A percentile compares a stretch with the other conserved stretches of the same genome.
These are phyloP conservation scores for Komagataea norvegica DNA, from an alignment of 1,139 yeast species.

Conservation along the genomic window DNA sequence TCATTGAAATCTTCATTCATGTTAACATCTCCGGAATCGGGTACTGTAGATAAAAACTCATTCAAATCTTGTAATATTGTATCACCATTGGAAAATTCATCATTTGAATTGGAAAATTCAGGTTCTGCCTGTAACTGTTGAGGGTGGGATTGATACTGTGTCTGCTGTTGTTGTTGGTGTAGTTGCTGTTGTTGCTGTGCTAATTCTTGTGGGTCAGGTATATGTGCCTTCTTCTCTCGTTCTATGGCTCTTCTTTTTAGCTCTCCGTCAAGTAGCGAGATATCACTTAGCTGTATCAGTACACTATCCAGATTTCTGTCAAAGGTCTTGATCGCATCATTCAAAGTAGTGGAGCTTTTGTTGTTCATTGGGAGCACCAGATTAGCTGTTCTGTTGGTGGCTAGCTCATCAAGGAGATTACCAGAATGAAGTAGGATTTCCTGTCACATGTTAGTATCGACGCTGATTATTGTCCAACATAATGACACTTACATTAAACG, in stretches of 20 bases:
- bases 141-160: constrained; percentile 17
- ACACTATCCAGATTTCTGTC: constrained; percentile 25
- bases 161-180: constrained; percentile 8
- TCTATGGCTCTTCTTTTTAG: constrained; percentile 16
- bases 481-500: constrained; percentile 22
- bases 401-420: constrained; percentile 21
- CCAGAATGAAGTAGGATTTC: constrained; percentile 24
- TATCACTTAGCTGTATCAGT: constrained; percentile 23
- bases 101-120: constrained; percentile 3
- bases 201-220: constrained; percentile 15
- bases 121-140: constrained; percentile 10
- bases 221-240: constrained; percentile 12
- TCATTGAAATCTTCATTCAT: constrained; percentile 20
- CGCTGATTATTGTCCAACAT: too few relatives aligned
- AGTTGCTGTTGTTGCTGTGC: constrained; percentile 16
- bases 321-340: constrained; percentile 28
- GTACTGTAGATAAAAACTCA: constrained; percentile 28
- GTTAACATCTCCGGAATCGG: constrained; percentile 21
- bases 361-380: constrained; percentile 31
- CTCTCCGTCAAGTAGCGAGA: constrained; percentile 18
- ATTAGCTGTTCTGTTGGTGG: constrained; percentile 22
- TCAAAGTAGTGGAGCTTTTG: constrained; percentile 16
- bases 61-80: constrained; percentile 28
- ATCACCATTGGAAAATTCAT: constrained; percentile 21
- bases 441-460: constrained; percentile 14